Evolutionary conservation across 495 filamentous ascomycete genomes (phyloP), one percentile per base, ranked within the genome.

Genomic region (Trichoderma parareesei): DNA sequence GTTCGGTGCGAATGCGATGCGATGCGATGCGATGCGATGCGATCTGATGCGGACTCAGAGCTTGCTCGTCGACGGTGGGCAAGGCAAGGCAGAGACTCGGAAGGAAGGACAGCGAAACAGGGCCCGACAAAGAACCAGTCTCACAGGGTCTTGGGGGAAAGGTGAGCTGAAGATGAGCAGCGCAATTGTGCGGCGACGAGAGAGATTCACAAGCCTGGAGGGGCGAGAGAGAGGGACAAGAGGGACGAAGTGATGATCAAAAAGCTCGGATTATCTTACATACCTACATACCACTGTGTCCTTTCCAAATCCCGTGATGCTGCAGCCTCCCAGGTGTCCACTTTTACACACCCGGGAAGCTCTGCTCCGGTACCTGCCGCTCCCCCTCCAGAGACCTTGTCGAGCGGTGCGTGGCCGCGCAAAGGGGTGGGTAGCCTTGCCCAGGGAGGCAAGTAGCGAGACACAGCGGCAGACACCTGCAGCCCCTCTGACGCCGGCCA

Each of bases 271-370:
- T 43, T 57, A 55, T 55, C 48, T n/a, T 46, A 4, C 43, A 27
- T 27, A 27, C 27, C 40, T 62, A 41, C 38, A 62, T 62, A 64
- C 62, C 44, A 65, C 48, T 65, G 63, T 65, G 63, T 65, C 63
- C 63, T 65, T 65, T 65, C 35, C 48, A 65, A 65, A 65, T 59
- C 63, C 63, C 63, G 63, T 65, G 63, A 65, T 65, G 63, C n/a
- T 44, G 49, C 63, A 65, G 53, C 27, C 18, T 27, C 60, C 63
- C 37, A 53, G 48, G 33, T 53, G 35, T 64, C 63, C 63, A 64
- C 63, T 64, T 64, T 64, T 64, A 37, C 40, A 16, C 11, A 33
- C 61, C 53, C 35, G 53, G 20, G n/a, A 16, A 49, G n/a, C 46
- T 49, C 5, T 49, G 16, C 46, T 16, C 46, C 18, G 53, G 33